Percentiles rank a stretch among this genome's conserved stretches.
phyloP scores from a whole-genome alignment of 805 yeast genomes.

The Candida insectorum region DNA sequence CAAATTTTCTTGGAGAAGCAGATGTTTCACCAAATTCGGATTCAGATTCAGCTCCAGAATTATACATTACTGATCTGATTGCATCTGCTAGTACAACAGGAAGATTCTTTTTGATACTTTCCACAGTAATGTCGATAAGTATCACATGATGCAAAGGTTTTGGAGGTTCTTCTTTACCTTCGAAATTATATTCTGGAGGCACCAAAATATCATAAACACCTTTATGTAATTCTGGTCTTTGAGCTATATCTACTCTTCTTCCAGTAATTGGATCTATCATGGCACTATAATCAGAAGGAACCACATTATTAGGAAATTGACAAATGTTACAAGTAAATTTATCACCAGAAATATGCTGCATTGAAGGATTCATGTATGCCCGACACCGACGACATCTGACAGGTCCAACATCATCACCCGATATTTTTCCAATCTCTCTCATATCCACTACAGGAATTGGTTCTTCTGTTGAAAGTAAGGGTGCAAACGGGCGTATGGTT shows the following conservation, averaged over 20 bases:
- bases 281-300: conserved; percentile 64
- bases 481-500: conserved; percentile 82
- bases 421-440: conserved; percentile 28
- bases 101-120: conserved; percentile 55
- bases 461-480: conserved; percentile 43
- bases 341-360: conserved; percentile 61
- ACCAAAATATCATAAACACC: conserved; percentile 88
- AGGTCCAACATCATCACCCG: conserved; percentile 49
- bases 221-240: conserved; percentile 70
- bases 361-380: conserved; percentile 81
- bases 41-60: conserved; percentile 7
- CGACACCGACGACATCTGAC: conserved; percentile 92
- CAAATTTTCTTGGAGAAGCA: conserved; percentile 46
- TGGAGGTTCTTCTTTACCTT: conserved; percentile 27
- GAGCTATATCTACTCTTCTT: conserved; percentile 57
- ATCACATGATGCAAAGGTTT: conserved; percentile 67
- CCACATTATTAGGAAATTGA: conserved; percentile 61
- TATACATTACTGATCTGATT: conserved; percentile 48
- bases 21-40: conserved; percentile 23
- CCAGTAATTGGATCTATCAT: conserved; percentile 49
- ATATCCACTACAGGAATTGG: conserved; percentile 70
- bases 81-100: conserved; percentile 68
- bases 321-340: conserved; percentile 84
- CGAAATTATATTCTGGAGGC: conserved; percentile 65
- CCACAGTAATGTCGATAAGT: conserved; percentile 64